Evolutionary conservation across 208 protist genomes (phyloP).

Genomic region (Leptomonas pyrrhocoris): DNA sequence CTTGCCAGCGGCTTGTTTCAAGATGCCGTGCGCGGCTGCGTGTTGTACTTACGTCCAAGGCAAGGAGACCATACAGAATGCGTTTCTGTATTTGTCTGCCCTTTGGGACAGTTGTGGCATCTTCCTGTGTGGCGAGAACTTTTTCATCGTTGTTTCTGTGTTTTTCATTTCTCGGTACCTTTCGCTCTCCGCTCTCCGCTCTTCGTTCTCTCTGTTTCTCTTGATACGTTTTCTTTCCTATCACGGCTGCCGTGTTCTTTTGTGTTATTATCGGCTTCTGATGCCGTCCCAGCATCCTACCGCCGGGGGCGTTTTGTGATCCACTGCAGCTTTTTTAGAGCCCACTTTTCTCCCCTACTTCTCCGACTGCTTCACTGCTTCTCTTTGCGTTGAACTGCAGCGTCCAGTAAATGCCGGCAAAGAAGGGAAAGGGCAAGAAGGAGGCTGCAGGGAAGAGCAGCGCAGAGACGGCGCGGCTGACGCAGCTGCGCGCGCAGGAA

Average conservation of each 20-base stretch:
- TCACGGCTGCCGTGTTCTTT: neutral
- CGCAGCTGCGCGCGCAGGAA: slow-evolving; percentile 62
- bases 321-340: neutral
- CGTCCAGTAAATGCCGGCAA: slow-evolving; percentile 25
- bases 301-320: neutral
- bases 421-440: slow-evolving; percentile 46
- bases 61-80: too few relatives aligned
- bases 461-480: slow-evolving; percentile 57
- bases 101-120: too few relatives aligned
- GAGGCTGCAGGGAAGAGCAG: slow-evolving; percentile 37
- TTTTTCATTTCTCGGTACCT: too few relatives aligned
- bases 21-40: too few relatives aligned
- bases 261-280: neutral
- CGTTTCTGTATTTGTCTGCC: too few relatives aligned
- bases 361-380: neutral
- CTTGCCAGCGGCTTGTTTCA: too few relatives aligned
- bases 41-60: too few relatives aligned
- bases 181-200: too few relatives aligned
- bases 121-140: too few relatives aligned
- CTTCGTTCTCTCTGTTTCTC: neutral
- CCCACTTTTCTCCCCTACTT: neutral
- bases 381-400: neutral
- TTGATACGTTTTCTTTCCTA: neutral
- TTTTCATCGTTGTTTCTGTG: too few relatives aligned
- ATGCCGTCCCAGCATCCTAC: neutral